These are phyloP conservation scores for Pseudoperonospora humuli DNA, from an alignment of 352 stramenopile genomes.

Conservation along the genomic window DNA sequence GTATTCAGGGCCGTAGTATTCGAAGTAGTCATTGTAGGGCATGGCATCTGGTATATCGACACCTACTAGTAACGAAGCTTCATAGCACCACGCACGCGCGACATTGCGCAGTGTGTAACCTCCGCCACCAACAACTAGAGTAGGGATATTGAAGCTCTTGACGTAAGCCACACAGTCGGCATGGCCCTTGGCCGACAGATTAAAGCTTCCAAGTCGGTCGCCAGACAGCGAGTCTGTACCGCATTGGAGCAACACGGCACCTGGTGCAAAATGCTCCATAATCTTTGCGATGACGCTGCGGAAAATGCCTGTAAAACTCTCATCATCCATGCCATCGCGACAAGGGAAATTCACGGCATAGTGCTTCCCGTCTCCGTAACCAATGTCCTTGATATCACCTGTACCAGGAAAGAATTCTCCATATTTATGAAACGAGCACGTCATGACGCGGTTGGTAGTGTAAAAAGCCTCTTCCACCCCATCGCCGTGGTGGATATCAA, in stretches of 20 bases:
- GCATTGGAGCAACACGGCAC: conserved; percentile 97
- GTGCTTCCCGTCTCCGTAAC: conserved; percentile 91
- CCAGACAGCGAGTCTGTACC: conserved; percentile 97
- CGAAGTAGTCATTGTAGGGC: conserved; percentile 99
- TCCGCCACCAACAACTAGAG: conserved; percentile 94
- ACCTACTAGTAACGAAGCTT: conserved; percentile 92
- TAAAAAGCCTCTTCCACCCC: conserved; percentile 99
- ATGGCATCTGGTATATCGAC: conserved; percentile 92
- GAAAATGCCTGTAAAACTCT: conserved; percentile 89
- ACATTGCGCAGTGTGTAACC: conserved; percentile 99
- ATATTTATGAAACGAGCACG: conserved; percentile 98
- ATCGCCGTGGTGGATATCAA: conserved; percentile 99
- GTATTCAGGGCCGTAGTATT: conserved; percentile 98
- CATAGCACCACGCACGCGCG: conserved; percentile 89
- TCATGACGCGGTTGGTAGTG: conserved; percentile 98
- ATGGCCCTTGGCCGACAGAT: conserved; percentile 95
- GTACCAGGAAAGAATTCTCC: conserved; percentile 99
- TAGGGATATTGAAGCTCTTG: conserved; percentile 94
- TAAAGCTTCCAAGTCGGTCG: conserved; percentile 97
- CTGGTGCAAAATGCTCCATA: conserved; percentile 93
- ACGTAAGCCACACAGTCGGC: conserved; percentile 96
- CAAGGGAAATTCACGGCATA: conserved; percentile 99
- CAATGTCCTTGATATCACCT: conserved; percentile 77
- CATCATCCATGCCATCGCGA: conserved; percentile 98
- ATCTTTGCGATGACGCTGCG: conserved; percentile 93